Evolutionary conservation across 345 rosid species (phyloP).

Genomic region (Carallia brachiata): DNA sequence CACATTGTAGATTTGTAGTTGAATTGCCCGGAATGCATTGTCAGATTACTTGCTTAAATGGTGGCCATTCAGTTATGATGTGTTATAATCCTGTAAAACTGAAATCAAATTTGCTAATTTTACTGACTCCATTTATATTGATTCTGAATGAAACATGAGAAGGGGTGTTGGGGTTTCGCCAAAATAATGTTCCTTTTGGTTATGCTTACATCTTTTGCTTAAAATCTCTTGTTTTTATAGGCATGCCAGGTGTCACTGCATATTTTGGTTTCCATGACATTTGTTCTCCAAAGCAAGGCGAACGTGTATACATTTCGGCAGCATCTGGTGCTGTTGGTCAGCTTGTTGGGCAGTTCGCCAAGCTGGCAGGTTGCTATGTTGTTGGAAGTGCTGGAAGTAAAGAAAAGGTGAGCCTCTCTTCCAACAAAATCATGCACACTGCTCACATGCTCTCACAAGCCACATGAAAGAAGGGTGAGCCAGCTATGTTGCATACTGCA

Average conservation of each 20-base stretch:
- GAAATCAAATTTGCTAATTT: too few relatives aligned
- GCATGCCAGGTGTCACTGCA: conserved; percentile 40
- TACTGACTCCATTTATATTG: too few relatives aligned
- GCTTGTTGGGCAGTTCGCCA: conserved; percentile 37
- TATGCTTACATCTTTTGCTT: background rate
- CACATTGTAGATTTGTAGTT: too few relatives aligned
- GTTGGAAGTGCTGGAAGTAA: conserved; percentile 39
- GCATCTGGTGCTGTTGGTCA: conserved; percentile 39
- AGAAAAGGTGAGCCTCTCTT: conserved; percentile 20
- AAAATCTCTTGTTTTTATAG: conserved; percentile 5
- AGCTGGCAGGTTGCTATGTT: conserved; percentile 31
- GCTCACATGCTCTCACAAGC: background rate
- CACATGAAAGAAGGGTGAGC: background rate
- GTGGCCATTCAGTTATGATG: too few relatives aligned
- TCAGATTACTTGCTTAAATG: too few relatives aligned
- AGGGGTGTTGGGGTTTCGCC: too few relatives aligned
- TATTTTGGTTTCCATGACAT: conserved; percentile 31
- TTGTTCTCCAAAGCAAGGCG: conserved; percentile 34
- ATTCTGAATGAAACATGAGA: too few relatives aligned
- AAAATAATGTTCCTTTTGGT: background rate
- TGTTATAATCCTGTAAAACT: too few relatives aligned
- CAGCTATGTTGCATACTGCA: background rate
- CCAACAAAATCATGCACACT: background rate
- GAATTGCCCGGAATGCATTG: too few relatives aligned
- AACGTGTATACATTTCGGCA: conserved; percentile 24